Base-by-base conservation (phyloP, 2,329 filamentous ascomycete genomes). In the Gremmenia infestans region DNA sequence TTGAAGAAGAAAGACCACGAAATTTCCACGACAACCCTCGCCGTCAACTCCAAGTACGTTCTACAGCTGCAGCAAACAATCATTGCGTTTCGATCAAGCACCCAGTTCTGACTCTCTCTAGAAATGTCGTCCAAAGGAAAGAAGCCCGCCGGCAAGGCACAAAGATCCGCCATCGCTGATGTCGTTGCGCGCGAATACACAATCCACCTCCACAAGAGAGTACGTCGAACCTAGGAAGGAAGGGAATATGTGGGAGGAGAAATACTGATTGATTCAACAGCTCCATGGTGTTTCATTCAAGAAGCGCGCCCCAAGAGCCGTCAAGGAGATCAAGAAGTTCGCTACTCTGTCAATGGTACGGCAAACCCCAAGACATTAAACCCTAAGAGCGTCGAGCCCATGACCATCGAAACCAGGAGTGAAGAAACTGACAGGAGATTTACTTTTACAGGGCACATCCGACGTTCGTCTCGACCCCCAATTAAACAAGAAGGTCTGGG, bases 401-500 rank as follows among this genome's bases (percentile, higher is more conserved):
- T 4, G 42, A 47, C 37, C 4, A 5, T 5, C 15, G 35, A 17
- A 46, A 6, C n/a, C 17, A 9, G 15, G 25, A 25, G 35, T 40
- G 50, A 28, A 55, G 15, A 23, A 54, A 43, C 53, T 45, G 6
- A 54, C 43, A 58, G 56, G 37, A 57, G 48, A 69, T 64, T 60
- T 46, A 59, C 58, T 55, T 60, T 32, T 52, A 58, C 70, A 99
- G 94, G 93, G 93, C 75, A 99, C 94, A 80, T 79, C 83, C 73
- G 94, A 99, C 76, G 94, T 99, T 80, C 94, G 94, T 72, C 81
- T 99, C 74, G 94, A 99, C 85, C 94, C 94, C 73, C 89, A 94
- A 81, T 82, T 99, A 74, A 99, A 99, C 89, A 99, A 99, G 90
- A 97, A 99, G 86, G 93, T 99, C 77, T 99, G 94, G 94, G 94